Evolutionary conservation across 2,329 filamentous ascomycete species (phyloP), one percentile per base, ranked within the genome.

Genomic region (Tolypocladium nubicola): DNA sequence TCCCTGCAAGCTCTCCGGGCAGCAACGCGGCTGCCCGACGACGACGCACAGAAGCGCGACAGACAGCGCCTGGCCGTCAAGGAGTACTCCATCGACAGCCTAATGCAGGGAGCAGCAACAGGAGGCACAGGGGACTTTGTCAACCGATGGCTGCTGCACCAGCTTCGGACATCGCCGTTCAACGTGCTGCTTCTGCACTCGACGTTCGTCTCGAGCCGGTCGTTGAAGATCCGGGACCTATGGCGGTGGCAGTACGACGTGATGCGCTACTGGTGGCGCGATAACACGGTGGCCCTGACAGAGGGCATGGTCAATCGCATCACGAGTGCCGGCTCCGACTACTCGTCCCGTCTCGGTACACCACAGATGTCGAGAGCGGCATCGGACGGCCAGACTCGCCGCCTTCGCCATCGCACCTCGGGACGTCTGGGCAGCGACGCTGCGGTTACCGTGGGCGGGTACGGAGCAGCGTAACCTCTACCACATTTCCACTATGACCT

Each of bases 81-180:
- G 58, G 79, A 82, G 63, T 73, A 71, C n/a, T 71, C 70, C 38
- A 81, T 81, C 55, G 67, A 75, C 49, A 71, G 66, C 7, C 70
- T 80, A 13, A 64, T 80, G 53, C 62, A 61, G 30, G 72, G 74
- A 3, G 62, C 67, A 3, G 63, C 70, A 13, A 62, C 64, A 2
- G 71, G 71, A 3, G 70, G 73, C 61, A 77, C 74, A 60, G 67
- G 66, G 1, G 75, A 79, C 54, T 79, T 73, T 57, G 73, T 83
- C 62, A 71, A 71, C 61, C 71, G 77, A 45, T 83, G 80, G 80
- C 67, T 83, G 3, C 70, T 82, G 14, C 76, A 82, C 53, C 74
- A 76, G 47, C 70, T 83, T 45, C 74, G 78, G 40, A 68, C 71
- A 16, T 79, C 76, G 3, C 70, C 76, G 0, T 63, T 80, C 57